A percentile compares a stretch with the other conserved stretches of the same genome.
Evolutionary conservation across 345 rosid genomes (phyloP).

Genomic region (Trapa bicornis): DNA sequence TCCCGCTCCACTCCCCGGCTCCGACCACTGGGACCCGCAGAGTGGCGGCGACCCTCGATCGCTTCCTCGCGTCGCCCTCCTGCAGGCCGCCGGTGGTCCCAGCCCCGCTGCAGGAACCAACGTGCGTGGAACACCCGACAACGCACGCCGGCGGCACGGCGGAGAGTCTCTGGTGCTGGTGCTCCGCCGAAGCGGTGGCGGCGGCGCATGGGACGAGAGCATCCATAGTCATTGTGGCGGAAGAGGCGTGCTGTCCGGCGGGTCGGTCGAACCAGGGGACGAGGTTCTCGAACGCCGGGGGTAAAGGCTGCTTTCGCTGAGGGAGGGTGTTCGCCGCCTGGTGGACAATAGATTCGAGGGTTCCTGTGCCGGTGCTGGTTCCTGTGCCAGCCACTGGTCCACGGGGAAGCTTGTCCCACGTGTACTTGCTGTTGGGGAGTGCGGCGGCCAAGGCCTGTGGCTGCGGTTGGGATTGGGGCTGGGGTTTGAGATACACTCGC

Average conservation of each 20-base stretch:
- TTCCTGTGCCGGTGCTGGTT: not conserved
- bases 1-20: slow-evolving; percentile 50
- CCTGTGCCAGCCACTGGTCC: not conserved
- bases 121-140: slow-evolving; percentile 37
- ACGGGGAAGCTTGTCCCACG: slow-evolving; percentile 32
- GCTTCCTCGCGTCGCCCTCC: slow-evolving; percentile 15
- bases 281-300: slow-evolving; percentile 17
- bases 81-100: not conserved
- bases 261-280: slow-evolving; percentile 44
- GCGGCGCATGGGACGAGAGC: slow-evolving; percentile 61
- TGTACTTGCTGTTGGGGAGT: slow-evolving; percentile 16
- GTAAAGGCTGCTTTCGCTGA: not conserved
- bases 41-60: slow-evolving; percentile 28
- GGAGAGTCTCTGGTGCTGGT: not conserved
- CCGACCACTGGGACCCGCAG: slow-evolving; percentile 9
- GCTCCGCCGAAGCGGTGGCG: slow-evolving; percentile 13
- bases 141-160: slow-evolving; percentile 13
- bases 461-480: slow-evolving; percentile 13
- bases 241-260: slow-evolving; percentile 3
- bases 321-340: slow-evolving; percentile 42
- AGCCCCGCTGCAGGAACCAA: slow-evolving; percentile 45
- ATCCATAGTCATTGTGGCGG: slow-evolving; percentile 41
- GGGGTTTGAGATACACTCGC: slow-evolving; percentile 24
- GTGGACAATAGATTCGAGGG: slow-evolving; percentile 75
- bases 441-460: slow-evolving; percentile 12